phyloP scores from a whole-genome alignment of 768 basidiomycete species.

The Leccinum obscurum region DNA sequence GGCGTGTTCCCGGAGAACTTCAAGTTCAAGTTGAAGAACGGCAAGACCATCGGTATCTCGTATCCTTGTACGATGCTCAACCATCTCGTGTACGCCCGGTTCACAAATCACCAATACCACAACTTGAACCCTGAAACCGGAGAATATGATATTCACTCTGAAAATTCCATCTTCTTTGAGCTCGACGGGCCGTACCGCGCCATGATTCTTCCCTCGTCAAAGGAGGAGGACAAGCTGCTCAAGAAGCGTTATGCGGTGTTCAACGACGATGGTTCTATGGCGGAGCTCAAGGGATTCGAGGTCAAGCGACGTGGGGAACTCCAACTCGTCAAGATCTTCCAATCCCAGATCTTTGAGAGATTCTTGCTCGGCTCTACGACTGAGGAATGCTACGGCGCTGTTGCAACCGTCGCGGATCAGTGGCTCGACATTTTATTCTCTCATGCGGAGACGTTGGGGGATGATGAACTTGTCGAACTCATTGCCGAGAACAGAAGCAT shows the following conservation, averaged over 20 bases:
- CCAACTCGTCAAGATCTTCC: slow-evolving; percentile 99
- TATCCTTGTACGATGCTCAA: slow-evolving; percentile 99
- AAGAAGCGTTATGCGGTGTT: slow-evolving; percentile 99
- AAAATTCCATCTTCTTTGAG: slow-evolving; percentile 99
- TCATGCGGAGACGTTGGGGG: slow-evolving; percentile 77
- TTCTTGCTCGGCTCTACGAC: slow-evolving; percentile 89
- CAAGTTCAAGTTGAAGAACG: slow-evolving; percentile 85
- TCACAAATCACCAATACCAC: slow-evolving; percentile 98
- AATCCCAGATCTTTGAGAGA: slow-evolving; percentile 97
- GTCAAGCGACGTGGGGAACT: slow-evolving; percentile 86
- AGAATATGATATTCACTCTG: slow-evolving; percentile 82
- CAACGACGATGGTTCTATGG: slow-evolving; percentile 96
- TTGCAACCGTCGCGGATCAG: slow-evolving; percentile 90
- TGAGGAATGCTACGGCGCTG: slow-evolving; percentile 93
- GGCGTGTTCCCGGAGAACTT: slow-evolving; percentile 98
- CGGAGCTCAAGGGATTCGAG: slow-evolving; percentile 98
- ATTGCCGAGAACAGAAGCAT: slow-evolving; percentile 98
- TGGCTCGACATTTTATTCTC: slow-evolving; percentile 97
- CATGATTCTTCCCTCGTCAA: slow-evolving; percentile 98
- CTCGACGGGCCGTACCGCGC: slow-evolving; percentile 98
- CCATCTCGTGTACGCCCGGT: slow-evolving; percentile 91
- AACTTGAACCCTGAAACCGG: slow-evolving; percentile 84
- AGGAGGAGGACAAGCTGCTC: slow-evolving; percentile 97
- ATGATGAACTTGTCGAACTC: slow-evolving; percentile 94
- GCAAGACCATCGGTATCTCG: slow-evolving; percentile 86